phyloP scores from a whole-genome alignment of 148 eudicot genomes.

The Polygonum aviculare region DNA sequence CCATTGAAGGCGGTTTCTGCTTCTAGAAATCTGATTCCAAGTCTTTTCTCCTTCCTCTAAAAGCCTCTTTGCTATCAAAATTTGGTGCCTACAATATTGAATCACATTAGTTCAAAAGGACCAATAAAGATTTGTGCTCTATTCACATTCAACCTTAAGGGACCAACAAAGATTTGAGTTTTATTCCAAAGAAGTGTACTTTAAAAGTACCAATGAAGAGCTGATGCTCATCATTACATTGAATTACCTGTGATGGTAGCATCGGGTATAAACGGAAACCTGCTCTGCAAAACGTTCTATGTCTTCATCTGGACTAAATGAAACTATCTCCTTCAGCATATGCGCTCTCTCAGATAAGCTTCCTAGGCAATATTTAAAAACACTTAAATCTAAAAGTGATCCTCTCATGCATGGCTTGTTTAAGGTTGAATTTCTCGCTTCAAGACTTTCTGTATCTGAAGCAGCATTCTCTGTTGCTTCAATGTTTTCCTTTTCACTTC shows the following conservation, averaged over 20 bases:
- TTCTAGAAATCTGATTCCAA: conserved; percentile 62
- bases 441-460: conserved; percentile 59
- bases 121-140: not conserved
- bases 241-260: conserved; percentile 82
- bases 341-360: conserved; percentile 60
- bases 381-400: conserved; percentile 48
- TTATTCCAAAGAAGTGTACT: too few species aligned
- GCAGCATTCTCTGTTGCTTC: conserved; percentile 41
- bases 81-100: conserved; percentile 52
- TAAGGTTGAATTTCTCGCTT: conserved; percentile 34
- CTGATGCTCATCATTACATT: not conserved
- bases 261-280: conserved; percentile 69
- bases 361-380: conserved; percentile 90
- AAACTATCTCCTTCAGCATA: conserved; percentile 67
- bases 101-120: not conserved
- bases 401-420: conserved; percentile 29
- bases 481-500: conserved; percentile 34
- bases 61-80: conserved; percentile 61
- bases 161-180: not conserved
- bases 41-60: conserved; percentile 70
- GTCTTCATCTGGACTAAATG: conserved; percentile 41
- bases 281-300: conserved; percentile 59
- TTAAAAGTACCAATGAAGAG: too few species aligned
- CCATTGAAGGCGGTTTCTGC: conserved; percentile 55
- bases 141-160: not conserved